These are phyloP conservation scores for Fusarium bactridioides DNA, from an alignment of 2,329 filamentous ascomycete species.

Conservation along the genomic window DNA sequence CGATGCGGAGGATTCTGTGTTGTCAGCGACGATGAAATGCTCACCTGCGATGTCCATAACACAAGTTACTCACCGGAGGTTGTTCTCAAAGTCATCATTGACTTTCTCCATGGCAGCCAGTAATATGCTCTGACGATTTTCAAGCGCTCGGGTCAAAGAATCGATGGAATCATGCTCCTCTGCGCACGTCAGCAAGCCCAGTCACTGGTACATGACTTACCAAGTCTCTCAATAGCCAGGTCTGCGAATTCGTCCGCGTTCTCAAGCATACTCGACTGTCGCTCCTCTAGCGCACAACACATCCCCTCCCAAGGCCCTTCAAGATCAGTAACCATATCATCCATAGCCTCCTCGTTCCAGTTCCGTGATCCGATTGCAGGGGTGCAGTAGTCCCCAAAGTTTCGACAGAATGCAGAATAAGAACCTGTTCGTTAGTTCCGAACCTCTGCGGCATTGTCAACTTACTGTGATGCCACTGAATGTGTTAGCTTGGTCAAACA, in stretches of 20 bases:
- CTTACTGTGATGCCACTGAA: slow-evolving; percentile 43
- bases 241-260: not conserved
- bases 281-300: not conserved
- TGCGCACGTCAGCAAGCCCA: not conserved
- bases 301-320: slow-evolving; percentile 44
- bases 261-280: not conserved
- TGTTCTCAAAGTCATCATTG: slow-evolving; percentile 35
- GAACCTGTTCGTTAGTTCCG: slow-evolving; percentile 31
- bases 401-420: slow-evolving; percentile 54
- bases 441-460: not conserved
- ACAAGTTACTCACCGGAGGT: not conserved
- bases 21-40: not conserved
- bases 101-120: slow-evolving; percentile 39
- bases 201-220: not conserved
- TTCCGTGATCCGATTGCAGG: slow-evolving; percentile 37
- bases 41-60: too few relatives aligned
- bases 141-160: slow-evolving; percentile 39
- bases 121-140: slow-evolving; percentile 42
- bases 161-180: not conserved
- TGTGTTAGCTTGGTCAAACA: not conserved
- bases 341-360: slow-evolving; percentile 57
- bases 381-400: slow-evolving; percentile 50
- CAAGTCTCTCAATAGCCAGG: slow-evolving; percentile 15
- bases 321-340: slow-evolving; percentile 47
- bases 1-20: slow-evolving; percentile 45